Evolutionary conservation across 495 filamentous ascomycete species (phyloP).

Genomic region (Thermochaetoides thermophila): DNA sequence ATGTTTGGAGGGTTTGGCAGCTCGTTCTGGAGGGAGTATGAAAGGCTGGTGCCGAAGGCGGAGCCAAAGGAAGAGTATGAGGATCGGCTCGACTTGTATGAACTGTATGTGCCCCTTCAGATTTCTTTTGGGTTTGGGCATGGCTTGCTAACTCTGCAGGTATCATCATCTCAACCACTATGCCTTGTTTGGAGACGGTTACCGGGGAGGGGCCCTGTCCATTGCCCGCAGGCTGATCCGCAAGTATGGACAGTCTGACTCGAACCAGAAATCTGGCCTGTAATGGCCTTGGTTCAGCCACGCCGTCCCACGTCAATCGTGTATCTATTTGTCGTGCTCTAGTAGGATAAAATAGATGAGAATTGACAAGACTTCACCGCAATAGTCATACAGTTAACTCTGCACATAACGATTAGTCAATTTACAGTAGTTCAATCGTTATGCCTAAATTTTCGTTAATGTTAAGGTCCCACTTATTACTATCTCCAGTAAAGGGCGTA

Average conservation of each 20-base stretch:
- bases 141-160: slow-evolving; percentile 24
- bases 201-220: slow-evolving; percentile 53
- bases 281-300: no score
- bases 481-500: no score
- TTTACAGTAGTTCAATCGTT: no score
- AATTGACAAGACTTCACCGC: no score
- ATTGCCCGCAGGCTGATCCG: slow-evolving; percentile 57
- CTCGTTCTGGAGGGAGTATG: slow-evolving; percentile 62
- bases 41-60: slow-evolving; percentile 54
- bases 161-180: slow-evolving; percentile 88
- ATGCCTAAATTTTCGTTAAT: no score
- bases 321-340: no score
- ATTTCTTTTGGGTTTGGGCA: background rate
- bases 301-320: no score
- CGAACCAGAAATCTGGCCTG: no score
- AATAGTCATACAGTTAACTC: no score
- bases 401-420: no score
- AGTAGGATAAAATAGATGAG: no score
- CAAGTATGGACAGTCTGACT: slow-evolving; percentile 61
- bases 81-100: slow-evolving; percentile 66
- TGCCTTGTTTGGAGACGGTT: slow-evolving; percentile 68
- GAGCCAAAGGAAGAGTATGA: slow-evolving; percentile 76
- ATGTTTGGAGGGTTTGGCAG: slow-evolving; percentile 88
- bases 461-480: no score
- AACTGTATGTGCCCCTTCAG: slow-evolving; percentile 45